These are phyloP conservation scores for Ustilago loliicola DNA, from an alignment of 1,284 basidiomycete species.

Conservation along the genomic window DNA sequence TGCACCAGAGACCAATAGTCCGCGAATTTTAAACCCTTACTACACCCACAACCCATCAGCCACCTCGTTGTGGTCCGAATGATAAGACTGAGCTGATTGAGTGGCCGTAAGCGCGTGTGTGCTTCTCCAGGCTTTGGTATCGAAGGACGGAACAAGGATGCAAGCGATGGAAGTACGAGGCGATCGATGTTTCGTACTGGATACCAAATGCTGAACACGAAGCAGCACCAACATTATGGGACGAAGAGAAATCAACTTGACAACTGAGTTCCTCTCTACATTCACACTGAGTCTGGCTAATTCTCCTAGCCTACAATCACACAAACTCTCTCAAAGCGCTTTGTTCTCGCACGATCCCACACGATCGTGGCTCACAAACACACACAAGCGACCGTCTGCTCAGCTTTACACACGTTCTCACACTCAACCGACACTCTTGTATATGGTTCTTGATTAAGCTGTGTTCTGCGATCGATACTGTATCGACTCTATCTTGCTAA, in stretches of 20 bases:
- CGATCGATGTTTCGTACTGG: too few species aligned
- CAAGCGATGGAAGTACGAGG: too few species aligned
- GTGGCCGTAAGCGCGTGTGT: background rate
- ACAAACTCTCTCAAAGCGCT: too few species aligned
- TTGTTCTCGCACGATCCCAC: background rate
- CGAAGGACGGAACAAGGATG: background rate
- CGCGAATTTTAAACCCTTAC: slow-evolving; percentile 40
- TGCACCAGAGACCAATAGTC: slow-evolving; percentile 62
- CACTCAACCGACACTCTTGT: background rate
- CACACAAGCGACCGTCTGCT: background rate
- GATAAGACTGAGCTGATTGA: background rate
- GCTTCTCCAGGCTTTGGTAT: background rate
- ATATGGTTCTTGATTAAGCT: background rate
- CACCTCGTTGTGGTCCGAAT: background rate
- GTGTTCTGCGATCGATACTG: background rate
- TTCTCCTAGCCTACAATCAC: too few species aligned
- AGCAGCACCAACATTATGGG: too few species aligned
- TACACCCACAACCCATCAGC: slow-evolving; percentile 6
- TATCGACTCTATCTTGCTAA: background rate
- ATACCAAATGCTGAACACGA: too few species aligned
- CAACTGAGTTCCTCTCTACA: background rate
- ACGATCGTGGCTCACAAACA: background rate
- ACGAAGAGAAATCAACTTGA: too few species aligned
- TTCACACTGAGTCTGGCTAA: background rate
- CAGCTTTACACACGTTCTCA: background rate